Evolutionary conservation across 768 basidiomycete species (phyloP).

Genomic region (Tylopilus intermedius): DNA sequence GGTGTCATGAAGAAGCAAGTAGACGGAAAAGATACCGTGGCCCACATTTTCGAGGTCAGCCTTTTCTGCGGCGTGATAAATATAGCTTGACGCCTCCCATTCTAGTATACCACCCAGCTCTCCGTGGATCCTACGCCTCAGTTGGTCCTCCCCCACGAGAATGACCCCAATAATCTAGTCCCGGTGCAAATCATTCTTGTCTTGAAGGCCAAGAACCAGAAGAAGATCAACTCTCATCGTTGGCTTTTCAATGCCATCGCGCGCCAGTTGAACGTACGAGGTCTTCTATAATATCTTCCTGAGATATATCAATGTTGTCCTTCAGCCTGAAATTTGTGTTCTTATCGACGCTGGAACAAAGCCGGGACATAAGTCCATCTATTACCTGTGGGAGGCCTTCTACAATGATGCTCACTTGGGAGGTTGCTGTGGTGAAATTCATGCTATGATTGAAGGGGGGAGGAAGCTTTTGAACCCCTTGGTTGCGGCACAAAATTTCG

Average conservation of each 20-base stretch:
- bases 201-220: constrained; percentile 90
- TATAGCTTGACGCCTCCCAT: constrained; percentile 4
- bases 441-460: constrained; percentile 94
- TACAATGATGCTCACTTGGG: constrained; percentile 75
- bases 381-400: constrained; percentile 91
- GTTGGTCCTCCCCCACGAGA: constrained; percentile 83
- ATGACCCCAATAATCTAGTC: constrained; percentile 88
- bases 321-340: constrained; percentile 85
- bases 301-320: not conserved
- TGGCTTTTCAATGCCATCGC: constrained; percentile 97
- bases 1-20: constrained; percentile 92
- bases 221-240: constrained; percentile 93
- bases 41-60: constrained; percentile 89
- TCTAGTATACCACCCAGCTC: constrained; percentile 91
- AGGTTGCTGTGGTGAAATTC: constrained; percentile 91
- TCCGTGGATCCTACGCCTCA: constrained; percentile 89
- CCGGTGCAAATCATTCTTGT: constrained; percentile 90
- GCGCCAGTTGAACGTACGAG: constrained; percentile 59
- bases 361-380: constrained; percentile 93
- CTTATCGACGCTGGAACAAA: constrained; percentile 95
- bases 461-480: constrained; percentile 88
- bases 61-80: constrained; percentile 1
- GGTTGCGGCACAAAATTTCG: constrained; percentile 94
- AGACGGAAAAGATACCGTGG: constrained; percentile 83
- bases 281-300: constrained; percentile 1